Evolutionary conservation across 2,329 filamentous ascomycete species (phyloP).

Genomic region (Apiospora kogelbergensis): DNA sequence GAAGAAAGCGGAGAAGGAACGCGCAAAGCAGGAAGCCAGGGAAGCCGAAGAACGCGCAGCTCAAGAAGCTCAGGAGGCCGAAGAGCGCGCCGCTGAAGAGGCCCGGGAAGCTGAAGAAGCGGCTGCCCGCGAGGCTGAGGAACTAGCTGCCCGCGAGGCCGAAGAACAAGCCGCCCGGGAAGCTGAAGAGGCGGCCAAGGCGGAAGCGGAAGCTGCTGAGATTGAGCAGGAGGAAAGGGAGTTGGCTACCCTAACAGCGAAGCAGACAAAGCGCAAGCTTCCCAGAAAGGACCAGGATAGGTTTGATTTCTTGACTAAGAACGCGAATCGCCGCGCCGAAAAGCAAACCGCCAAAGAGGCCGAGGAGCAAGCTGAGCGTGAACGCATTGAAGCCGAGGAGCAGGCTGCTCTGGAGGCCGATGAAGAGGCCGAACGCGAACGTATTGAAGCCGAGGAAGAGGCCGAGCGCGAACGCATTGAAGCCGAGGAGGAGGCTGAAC

Average conservation of each 20-base stretch:
- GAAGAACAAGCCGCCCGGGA: conserved; percentile 17
- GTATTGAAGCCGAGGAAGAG: conserved; percentile 21
- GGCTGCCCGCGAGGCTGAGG: conserved; percentile 38
- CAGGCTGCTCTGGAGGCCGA: conserved; percentile 23
- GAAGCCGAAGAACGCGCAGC: conserved; percentile 20
- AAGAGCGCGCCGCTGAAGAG: conserved; percentile 29
- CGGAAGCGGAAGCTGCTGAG: conserved; percentile 11
- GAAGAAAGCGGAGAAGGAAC: conserved; percentile 40
- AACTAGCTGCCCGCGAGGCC: conserved; percentile 29
- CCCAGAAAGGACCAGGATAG: neutral
- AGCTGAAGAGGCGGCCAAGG: conserved; percentile 20
- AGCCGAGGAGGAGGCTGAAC: conserved; percentile 23
- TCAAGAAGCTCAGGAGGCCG: conserved; percentile 30
- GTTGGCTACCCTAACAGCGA: conserved; percentile 39
- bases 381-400: conserved; percentile 13
- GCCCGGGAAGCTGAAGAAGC: conserved; percentile 30
- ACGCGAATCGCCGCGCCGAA: conserved; percentile 43
- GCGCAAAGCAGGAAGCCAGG: conserved; percentile 39
- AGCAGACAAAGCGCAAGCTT: conserved; percentile 46
- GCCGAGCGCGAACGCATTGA: conserved; percentile 27
- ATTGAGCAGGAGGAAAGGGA: conserved; percentile 14
- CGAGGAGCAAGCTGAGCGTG: conserved; percentile 25
- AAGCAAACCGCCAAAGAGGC: conserved; percentile 18
- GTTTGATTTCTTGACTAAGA: conserved; percentile 40
- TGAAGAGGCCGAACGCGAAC: conserved; percentile 18